These are phyloP conservation scores for Cardamine resedifolia DNA, from an alignment of 345 rosid genomes.

Conservation along the genomic window DNA sequence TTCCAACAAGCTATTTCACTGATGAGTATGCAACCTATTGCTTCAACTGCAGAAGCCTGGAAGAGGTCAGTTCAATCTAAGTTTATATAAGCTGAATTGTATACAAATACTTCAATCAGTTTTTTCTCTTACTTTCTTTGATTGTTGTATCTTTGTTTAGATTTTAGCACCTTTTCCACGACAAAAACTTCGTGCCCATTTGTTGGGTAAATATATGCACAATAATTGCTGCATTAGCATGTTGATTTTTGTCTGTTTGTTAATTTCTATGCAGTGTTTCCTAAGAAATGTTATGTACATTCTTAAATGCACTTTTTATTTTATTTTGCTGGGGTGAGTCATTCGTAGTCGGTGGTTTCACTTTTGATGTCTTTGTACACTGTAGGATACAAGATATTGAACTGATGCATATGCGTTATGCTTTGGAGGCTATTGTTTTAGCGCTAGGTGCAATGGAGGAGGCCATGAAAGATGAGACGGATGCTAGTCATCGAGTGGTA, in stretches of 20 bases:
- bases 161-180: background rate
- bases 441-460: conserved; percentile 71
- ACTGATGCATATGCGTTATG: conserved; percentile 96
- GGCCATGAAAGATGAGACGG: conserved; percentile 50
- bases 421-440: conserved; percentile 79
- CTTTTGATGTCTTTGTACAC: conserved; percentile 23
- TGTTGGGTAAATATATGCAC: background rate
- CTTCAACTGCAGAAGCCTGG: conserved; percentile 74
- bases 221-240: background rate
- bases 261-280: background rate
- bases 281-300: conserved; percentile 9
- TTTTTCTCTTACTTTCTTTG: conserved; percentile 1
- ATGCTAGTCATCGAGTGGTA: conserved; percentile 51
- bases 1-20: conserved; percentile 88
- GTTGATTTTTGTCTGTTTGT: conserved; percentile 14
- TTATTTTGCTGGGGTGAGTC: background rate
- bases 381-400: conserved; percentile 92
- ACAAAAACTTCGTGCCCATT: background rate
- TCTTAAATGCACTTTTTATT: conserved; percentile 3
- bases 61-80: conserved; percentile 57
- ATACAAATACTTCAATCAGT: background rate
- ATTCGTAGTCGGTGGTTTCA: background rate
- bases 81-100: conserved; percentile 12
- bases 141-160: conserved; percentile 12
- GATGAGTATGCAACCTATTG: conserved; percentile 88